A percentile compares a stretch with the other conserved stretches of the same genome.
These are phyloP conservation scores for Corymbia citriodora DNA, from an alignment of 441 rosid species.

Conservation along the genomic window DNA sequence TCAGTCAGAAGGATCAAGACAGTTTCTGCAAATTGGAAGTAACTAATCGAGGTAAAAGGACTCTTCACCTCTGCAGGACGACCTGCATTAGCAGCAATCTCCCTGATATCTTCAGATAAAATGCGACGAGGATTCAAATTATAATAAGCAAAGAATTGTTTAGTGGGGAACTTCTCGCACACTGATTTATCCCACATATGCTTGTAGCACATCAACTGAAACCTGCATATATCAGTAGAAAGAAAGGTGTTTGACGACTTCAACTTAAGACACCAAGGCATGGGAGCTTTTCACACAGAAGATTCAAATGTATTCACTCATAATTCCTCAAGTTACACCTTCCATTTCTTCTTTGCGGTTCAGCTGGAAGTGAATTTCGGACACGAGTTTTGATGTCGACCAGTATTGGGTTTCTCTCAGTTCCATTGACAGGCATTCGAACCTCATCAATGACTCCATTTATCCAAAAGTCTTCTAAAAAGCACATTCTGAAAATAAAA, in stretches of 20 bases:
- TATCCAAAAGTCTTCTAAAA: conserved; percentile 57
- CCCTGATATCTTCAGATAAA: conserved; percentile 57
- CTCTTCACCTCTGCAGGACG: conserved; percentile 49
- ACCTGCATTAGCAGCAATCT: conserved; percentile 42
- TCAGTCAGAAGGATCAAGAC: not conserved
- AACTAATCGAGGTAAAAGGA: not conserved
- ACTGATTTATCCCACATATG: conserved; percentile 67
- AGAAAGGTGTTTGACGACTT: not conserved
- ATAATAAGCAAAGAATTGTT: conserved; percentile 37
- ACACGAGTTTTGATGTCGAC: conserved; percentile 71
- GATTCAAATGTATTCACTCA: not conserved
- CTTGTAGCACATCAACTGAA: conserved; percentile 88
- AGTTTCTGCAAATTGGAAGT: not conserved
- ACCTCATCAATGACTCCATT: conserved; percentile 79
- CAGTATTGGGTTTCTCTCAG: conserved; percentile 34
- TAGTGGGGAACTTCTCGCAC: conserved; percentile 36
- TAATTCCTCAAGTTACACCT: conserved; percentile 29
- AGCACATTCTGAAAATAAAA: conserved; percentile 49
- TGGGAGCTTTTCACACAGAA: not conserved
- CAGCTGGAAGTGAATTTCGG: conserved; percentile 52
- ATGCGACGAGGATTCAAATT: conserved; percentile 37
- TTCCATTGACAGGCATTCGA: conserved; percentile 33
- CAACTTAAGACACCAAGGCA: not conserved
- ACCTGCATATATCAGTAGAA: conserved; percentile 26
- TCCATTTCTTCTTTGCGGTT: conserved; percentile 81